Evolutionary conservation across 2,329 filamentous ascomycete species (phyloP).

Genomic region (Trichoderma koningii): DNA sequence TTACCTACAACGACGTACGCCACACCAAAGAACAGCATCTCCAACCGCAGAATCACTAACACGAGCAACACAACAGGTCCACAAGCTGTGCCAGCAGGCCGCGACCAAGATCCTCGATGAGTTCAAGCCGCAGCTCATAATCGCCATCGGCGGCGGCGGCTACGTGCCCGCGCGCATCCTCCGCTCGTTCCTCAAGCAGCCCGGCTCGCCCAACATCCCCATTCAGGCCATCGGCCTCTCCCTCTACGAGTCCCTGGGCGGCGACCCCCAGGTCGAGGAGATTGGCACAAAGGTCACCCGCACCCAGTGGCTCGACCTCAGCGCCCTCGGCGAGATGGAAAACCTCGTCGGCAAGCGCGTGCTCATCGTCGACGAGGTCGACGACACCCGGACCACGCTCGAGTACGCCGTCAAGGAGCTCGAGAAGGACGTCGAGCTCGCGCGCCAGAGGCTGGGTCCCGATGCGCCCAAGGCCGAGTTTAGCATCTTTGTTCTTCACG

Average conservation of each 20-base stretch:
- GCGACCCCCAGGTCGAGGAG: conserved; percentile 60
- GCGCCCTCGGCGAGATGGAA: conserved; percentile 76
- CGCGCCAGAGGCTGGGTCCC: conserved; percentile 71
- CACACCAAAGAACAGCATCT: no score
- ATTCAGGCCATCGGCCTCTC: conserved; percentile 99
- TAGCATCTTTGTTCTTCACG: conserved; percentile 92
- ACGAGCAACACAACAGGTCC: conserved; percentile 62
- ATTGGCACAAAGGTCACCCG: conserved; percentile 93
- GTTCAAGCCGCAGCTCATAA: conserved; percentile 93
- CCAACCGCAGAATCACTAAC: background rate
- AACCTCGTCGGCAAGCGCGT: conserved; percentile 90
- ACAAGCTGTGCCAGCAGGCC: conserved; percentile 92
- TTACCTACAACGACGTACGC: conserved; percentile 87
- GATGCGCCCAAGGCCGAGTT: conserved; percentile 75
- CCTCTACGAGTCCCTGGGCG: conserved; percentile 83
- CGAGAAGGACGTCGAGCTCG: conserved; percentile 88
- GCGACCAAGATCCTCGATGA: conserved; percentile 79
- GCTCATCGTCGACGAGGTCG: conserved; percentile 92
- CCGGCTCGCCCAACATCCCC: conserved; percentile 88
- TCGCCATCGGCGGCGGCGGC: conserved; percentile 95
- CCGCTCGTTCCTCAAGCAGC: conserved; percentile 92
- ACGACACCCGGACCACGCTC: conserved; percentile 90
- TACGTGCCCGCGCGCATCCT: conserved; percentile 97
- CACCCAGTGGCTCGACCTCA: conserved; percentile 96
- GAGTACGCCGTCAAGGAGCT: conserved; percentile 93